Percentiles rank a stretch among this genome's conserved stretches.
Evolutionary conservation across 495 filamentous ascomycete genomes (phyloP).

Genomic region (Penicillium bovifimosum): DNA sequence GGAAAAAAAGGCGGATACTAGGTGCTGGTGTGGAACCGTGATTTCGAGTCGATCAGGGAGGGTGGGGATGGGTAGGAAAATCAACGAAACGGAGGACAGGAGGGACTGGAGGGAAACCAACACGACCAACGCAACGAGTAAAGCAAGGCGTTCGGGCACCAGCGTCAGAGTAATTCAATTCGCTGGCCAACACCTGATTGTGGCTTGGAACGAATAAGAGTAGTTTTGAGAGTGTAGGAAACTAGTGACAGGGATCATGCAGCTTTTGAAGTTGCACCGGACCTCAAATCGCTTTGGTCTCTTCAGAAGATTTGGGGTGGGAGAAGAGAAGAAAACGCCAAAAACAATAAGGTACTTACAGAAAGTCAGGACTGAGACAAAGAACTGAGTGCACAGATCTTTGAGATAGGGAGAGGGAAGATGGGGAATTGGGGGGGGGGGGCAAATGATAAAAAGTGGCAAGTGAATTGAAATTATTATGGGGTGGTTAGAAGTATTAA

Average conservation of each 20-base stretch:
- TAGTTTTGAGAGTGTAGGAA: slow-evolving; percentile 24
- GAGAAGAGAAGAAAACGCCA: not conserved
- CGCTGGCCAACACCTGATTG: slow-evolving; percentile 28
- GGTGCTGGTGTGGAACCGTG: slow-evolving; percentile 26
- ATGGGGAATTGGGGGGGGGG: not conserved
- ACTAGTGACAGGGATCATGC: slow-evolving; percentile 41
- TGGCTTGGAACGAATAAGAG: slow-evolving; percentile 33
- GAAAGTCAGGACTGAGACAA: not conserved
- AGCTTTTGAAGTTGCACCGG: slow-evolving; percentile 28
- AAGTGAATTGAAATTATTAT: not conserved
- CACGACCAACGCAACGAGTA: slow-evolving; percentile 26
- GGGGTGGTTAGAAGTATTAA: not conserved
- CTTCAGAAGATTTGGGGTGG: not conserved
- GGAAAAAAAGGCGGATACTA: slow-evolving; percentile 16
- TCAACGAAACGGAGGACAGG: slow-evolving; percentile 20
- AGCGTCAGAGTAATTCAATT: slow-evolving; percentile 31
- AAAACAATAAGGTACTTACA: not conserved
- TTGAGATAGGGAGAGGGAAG: not conserved
- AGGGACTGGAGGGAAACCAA: slow-evolving; percentile 16
- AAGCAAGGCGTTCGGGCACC: slow-evolving; percentile 42
- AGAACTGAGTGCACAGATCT: not conserved
- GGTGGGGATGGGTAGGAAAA: slow-evolving; percentile 26
- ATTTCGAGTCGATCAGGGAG: slow-evolving; percentile 28
- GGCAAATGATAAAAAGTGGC: not conserved
- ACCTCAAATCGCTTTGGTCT: not conserved